phyloP scores from a whole-genome alignment of 371 early-diverging fungal genomes.

The Syncephalastrum contaminatum region DNA sequence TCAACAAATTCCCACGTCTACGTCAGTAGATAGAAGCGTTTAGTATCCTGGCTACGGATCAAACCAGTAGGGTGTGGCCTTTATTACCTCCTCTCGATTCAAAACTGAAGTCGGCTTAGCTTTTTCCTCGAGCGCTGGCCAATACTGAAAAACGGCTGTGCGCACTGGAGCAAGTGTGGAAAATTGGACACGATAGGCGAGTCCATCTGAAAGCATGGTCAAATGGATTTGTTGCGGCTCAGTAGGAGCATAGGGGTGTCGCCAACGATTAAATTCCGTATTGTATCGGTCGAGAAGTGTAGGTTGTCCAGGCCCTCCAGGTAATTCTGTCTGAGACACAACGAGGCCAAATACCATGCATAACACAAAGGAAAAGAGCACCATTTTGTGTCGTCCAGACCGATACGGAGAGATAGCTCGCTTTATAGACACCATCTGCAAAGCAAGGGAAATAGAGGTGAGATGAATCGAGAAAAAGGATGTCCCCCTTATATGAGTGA shows the following conservation, averaged over 20 bases:
- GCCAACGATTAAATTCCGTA: conserved; percentile 14
- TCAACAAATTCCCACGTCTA: conserved; percentile 38
- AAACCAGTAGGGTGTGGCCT: no score
- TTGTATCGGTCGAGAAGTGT: conserved; percentile 8
- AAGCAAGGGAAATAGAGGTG: no score
- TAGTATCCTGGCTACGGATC: no score
- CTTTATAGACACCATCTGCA: no score
- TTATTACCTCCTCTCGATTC: not conserved
- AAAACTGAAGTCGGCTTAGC: no score
- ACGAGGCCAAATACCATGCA: no score
- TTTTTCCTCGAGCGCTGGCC: conserved; percentile 10
- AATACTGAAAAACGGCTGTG: conserved; percentile 17
- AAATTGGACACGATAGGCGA: conserved; percentile 15
- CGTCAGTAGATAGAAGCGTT: not conserved
- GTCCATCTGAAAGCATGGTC: conserved; percentile 13
- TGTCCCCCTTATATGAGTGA: no score
- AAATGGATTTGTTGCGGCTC: conserved; percentile 26
- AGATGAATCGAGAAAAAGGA: no score
- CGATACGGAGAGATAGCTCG: no score
- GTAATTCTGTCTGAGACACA: not conserved
- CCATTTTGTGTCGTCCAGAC: no score
- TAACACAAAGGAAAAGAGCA: no score
- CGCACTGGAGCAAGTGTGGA: conserved; percentile 12
- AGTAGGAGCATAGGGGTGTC: conserved; percentile 8
- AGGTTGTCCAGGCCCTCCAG: conserved; percentile 9